Evolutionary conservation across 176 grass and related monocot species (phyloP).

Genomic region (Rhipidocladum racemiflorum): DNA sequence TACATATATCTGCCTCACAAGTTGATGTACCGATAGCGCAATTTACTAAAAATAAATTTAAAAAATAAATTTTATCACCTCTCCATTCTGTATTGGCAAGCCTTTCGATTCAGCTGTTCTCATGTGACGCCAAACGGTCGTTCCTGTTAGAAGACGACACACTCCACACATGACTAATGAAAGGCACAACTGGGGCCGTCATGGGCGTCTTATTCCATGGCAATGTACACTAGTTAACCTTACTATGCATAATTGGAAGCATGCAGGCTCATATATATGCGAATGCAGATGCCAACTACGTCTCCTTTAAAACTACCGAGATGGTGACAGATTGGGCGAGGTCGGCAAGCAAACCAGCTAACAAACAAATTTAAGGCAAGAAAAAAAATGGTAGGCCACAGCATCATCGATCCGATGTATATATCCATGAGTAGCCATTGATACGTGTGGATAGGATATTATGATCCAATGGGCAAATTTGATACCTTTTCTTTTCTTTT

Average conservation of each 20-base stretch:
- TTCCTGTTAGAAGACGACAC: slow-evolving; percentile 5
- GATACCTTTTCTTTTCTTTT: background rate
- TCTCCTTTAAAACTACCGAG: background rate
- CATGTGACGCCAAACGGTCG: background rate
- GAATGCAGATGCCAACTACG: slow-evolving; percentile 1
- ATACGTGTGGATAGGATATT: background rate
- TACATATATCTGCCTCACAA: too few species aligned
- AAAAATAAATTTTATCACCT: too few species aligned
- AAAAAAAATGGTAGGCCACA: too few species aligned
- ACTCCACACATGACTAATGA: too few species aligned
- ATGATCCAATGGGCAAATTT: background rate
- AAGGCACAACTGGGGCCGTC: background rate
- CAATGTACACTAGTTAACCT: too few species aligned
- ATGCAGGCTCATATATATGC: too few species aligned
- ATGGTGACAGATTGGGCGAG: slow-evolving; percentile 17
- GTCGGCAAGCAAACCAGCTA: slow-evolving; percentile 47
- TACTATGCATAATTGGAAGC: too few species aligned
- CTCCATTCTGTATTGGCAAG: too few species aligned
- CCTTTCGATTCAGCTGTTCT: background rate
- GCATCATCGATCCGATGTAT: background rate
- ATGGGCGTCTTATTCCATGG: background rate
- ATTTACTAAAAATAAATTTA: too few species aligned
- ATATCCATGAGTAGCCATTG: background rate
- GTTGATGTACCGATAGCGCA: too few species aligned
- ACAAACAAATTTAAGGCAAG: too few species aligned